phyloP scores from a whole-genome alignment of 768 basidiomycete species.

The Nidula microcarpa region DNA sequence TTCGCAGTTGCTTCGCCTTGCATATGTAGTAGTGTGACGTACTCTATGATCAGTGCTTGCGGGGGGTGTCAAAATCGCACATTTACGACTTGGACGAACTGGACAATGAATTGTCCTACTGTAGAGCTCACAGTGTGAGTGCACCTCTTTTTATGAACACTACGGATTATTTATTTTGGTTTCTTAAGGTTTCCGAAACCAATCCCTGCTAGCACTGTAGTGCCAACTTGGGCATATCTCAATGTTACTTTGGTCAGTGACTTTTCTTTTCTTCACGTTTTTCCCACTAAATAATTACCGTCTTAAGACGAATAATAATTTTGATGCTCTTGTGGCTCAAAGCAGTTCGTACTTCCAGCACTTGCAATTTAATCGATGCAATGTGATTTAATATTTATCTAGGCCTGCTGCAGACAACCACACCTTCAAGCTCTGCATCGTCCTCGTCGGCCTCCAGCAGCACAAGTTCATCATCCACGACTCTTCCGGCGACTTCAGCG shows the following conservation, averaged over 20 bases:
- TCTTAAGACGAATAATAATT: conserved; percentile 26
- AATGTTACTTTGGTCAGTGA: conserved; percentile 38
- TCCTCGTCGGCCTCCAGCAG: too few species aligned
- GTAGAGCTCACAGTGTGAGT: conserved; percentile 29
- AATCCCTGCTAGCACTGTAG: conserved; percentile 36
- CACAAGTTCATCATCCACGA: too few species aligned
- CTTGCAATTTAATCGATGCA: too few species aligned
- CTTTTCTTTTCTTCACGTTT: neutral
- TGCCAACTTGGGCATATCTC: conserved; percentile 59
- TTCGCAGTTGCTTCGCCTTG: conserved; percentile 34
- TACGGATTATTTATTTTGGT: neutral
- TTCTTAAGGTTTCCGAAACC: conserved; percentile 32
- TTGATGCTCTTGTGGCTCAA: conserved; percentile 28
- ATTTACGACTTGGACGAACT: conserved; percentile 32
- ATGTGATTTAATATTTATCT: too few species aligned
- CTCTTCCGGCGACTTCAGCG: too few species aligned
- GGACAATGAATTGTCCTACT: conserved; percentile 30
- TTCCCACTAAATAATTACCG: too few species aligned
- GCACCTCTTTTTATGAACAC: neutral
- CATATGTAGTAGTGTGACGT: conserved; percentile 55
- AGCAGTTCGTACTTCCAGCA: neutral
- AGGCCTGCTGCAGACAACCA: neutral
- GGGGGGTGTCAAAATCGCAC: conserved; percentile 51
- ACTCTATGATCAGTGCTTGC: conserved; percentile 57
- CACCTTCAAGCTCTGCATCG: neutral